A percentile compares a stretch with the other conserved stretches of the same genome.
Conservation (phyloP, 1,284 basidiomycete species). For the Ustilago bromivora region DNA sequence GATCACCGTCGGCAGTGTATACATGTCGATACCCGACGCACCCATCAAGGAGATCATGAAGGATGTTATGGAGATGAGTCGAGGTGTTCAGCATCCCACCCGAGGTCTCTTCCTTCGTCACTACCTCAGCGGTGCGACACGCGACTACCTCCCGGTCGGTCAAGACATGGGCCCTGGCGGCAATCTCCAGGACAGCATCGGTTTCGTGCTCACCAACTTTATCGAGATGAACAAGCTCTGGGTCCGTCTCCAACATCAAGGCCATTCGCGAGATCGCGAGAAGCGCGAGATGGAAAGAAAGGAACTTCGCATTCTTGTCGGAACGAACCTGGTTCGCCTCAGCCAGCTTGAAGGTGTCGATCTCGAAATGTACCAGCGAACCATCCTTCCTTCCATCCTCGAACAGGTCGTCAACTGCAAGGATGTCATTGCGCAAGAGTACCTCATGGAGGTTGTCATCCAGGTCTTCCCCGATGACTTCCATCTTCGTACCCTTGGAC, state of each 20-base stretch:
- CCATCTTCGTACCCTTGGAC: constrained; percentile 66
- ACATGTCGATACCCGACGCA: constrained; percentile 69
- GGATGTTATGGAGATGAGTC: constrained; percentile 69
- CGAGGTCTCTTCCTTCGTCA: constrained; percentile 69
- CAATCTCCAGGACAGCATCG: constrained; percentile 66
- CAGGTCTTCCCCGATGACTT: constrained; percentile 70
- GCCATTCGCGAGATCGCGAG: constrained; percentile 68
- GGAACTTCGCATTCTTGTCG: constrained; percentile 68
- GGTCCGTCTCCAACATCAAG: constrained; percentile 69
- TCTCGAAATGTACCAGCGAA: constrained; percentile 64
- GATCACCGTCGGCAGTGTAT: constrained; percentile 69
- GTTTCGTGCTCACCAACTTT: constrained; percentile 69
- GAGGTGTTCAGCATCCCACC: constrained; percentile 69
- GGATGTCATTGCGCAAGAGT: constrained; percentile 69
- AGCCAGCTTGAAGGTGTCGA: constrained; percentile 69
- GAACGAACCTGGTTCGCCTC: constrained; percentile 69
- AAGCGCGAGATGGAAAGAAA: constrained; percentile 67
- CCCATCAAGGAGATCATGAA: constrained; percentile 70
- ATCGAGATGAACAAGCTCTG: constrained; percentile 70
- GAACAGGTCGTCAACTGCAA: constrained; percentile 70
- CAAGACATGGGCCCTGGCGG: constrained; percentile 62
- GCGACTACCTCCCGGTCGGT: constrained; percentile 68
- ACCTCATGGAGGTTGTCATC: constrained; percentile 70
- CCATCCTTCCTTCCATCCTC: constrained; percentile 66
- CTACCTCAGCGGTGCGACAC: constrained; percentile 67